A percentile compares a stretch with the other conserved stretches of the same genome.
Evolutionary conservation across 2,329 filamentous ascomycete species (phyloP).

Genomic region (Onygenales sp.): DNA sequence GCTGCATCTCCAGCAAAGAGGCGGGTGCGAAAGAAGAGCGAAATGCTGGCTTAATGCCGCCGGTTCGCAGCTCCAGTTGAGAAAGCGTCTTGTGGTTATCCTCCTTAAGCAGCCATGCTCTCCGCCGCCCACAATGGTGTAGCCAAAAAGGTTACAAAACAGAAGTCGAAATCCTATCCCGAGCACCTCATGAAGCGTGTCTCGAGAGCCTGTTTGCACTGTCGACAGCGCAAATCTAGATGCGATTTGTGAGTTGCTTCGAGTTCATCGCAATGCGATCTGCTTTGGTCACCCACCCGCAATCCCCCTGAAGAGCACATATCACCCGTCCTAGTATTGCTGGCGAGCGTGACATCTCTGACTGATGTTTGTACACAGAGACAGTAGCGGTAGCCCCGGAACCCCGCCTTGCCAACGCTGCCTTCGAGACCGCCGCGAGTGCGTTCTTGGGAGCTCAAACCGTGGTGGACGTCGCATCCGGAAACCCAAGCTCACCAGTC

Average conservation of each 20-base stretch:
- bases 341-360: not conserved
- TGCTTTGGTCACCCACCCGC: not conserved
- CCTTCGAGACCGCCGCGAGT: constrained; percentile 48
- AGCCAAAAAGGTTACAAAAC: constrained; percentile 10
- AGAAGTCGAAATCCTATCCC: constrained; percentile 18
- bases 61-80: constrained; percentile 2
- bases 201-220: constrained; percentile 40
- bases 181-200: constrained; percentile 34
- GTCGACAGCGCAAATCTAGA: constrained; percentile 41
- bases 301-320: not conserved
- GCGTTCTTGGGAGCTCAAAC: constrained; percentile 50
- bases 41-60: constrained; percentile 1
- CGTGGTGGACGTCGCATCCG: constrained; percentile 50
- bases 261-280: no score
- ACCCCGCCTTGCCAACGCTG: constrained; percentile 49
- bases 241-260: constrained; percentile 39
- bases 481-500: constrained; percentile 38
- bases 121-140: constrained; percentile 7
- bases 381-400: constrained; percentile 39
- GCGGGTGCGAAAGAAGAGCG: not conserved
- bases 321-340: not conserved
- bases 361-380: constrained; percentile 17
- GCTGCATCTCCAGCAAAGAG: not conserved
- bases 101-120: constrained; percentile 6
- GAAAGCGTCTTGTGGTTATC: not conserved